These are phyloP conservation scores for Tagetes erecta DNA, from an alignment of 129 eudicot genomes.

Conservation along the genomic window DNA sequence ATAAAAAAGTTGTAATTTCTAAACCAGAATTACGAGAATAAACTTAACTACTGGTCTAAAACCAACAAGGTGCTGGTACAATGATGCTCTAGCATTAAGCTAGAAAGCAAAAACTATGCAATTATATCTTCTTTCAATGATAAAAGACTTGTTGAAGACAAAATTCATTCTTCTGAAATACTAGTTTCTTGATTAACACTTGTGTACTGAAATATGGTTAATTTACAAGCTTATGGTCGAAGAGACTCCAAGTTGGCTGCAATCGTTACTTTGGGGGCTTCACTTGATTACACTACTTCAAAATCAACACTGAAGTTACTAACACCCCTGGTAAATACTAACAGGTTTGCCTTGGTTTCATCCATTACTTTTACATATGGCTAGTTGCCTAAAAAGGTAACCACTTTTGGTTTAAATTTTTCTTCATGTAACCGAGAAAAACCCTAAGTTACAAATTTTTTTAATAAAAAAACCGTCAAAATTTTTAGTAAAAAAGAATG, in stretches of 20 bases:
- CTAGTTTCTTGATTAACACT: slow-evolving; percentile 8
- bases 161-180: neutral
- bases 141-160: no score
- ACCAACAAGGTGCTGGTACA: no score
- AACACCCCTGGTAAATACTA: slow-evolving; percentile 49
- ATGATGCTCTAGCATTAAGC: no score
- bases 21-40: no score
- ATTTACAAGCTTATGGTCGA: slow-evolving; percentile 45
- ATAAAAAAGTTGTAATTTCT: no score
- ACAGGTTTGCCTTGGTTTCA: slow-evolving; percentile 9
- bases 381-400: neutral
- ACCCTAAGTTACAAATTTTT: neutral
- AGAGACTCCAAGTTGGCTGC: slow-evolving; percentile 54
- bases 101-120: no score
- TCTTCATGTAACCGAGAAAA: neutral
- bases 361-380: slow-evolving; percentile 11
- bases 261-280: slow-evolving; percentile 61
- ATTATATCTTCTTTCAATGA: no score
- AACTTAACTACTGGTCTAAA: no score
- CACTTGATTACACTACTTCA: slow-evolving; percentile 78
- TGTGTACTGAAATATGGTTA: slow-evolving; percentile 8
- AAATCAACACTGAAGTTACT: slow-evolving; percentile 58
- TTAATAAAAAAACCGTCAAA: neutral
- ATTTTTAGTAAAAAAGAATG: neutral
- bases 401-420: neutral